Base-by-base conservation (phyloP, 352 stramenopile species). In the Pythium folliculosum region DNA sequence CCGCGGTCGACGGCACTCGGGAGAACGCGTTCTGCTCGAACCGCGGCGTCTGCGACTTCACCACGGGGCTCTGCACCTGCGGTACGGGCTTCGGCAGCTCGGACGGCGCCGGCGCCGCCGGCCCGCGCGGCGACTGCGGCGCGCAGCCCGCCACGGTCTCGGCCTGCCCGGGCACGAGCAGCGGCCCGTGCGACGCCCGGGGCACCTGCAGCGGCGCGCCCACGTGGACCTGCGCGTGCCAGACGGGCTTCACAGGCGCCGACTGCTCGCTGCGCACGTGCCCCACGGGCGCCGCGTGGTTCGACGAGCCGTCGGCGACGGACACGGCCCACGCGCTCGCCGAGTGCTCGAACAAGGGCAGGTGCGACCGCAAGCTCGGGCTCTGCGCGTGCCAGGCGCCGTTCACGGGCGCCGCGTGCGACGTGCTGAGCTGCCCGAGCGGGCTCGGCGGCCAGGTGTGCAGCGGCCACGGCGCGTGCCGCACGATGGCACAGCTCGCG, bases 21-120 rank as follows among this genome's bases (percentile, higher is more conserved):
- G 82, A 89, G 44, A 76, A 84, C 44, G 67, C 55, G 5, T 77
- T 96, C 70, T 98, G 95, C 71, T 94, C 89, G 0, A 97, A 98
- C 68, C 78, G 76, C 37, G 88, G 89, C 21, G 40, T 60, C 2
- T 97, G 88, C 32, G 77, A 96, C 38, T 70, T 77, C 22, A 65
- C 40, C 13, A 82, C 73, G 0, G 89, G 89, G 13, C 45, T 89
- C n/a, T 97, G 90, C 63, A 76, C 72, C n/a, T 97, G 90, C 51
- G 37, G 56, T 5, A 38, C 70, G 3, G 83, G 83, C 16, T 96
- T 92, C 63, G 63, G 67, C 12, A 91, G 87, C 66, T 80, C 76
- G 19, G 60, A 91, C 53, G 82, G 84, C 5, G 78, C 80, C 22
- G 72, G 80, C 30, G 54, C 35, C 0, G 5, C 30, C 17, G 84